phyloP scores from a whole-genome alignment of 2,329 filamentous ascomycete species.

The Clarireedia sp. region DNA sequence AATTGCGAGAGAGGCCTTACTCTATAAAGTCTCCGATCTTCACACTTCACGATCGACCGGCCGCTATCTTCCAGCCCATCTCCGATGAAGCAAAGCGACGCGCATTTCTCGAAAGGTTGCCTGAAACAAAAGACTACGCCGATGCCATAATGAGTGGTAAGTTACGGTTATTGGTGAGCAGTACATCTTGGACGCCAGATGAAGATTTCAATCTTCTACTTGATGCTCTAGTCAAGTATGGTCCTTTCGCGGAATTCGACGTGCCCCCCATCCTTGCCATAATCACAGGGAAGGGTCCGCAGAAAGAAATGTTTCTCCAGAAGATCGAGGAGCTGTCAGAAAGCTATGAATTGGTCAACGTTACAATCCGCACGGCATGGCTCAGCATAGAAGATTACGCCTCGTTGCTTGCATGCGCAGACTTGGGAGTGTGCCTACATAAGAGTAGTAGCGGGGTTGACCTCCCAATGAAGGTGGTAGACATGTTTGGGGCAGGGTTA shows the following conservation, averaged over 20 bases:
- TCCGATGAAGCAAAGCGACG: constrained; percentile 37
- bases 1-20: constrained; percentile 59
- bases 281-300: constrained; percentile 90
- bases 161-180: constrained; percentile 72
- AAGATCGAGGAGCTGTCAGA: constrained; percentile 53
- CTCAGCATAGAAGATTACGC: constrained; percentile 80
- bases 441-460: constrained; percentile 92
- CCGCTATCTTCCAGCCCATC: constrained; percentile 71
- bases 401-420: constrained; percentile 70
- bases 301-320: constrained; percentile 66
- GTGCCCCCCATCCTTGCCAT: constrained; percentile 66
- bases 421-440: constrained; percentile 85
- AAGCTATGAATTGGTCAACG: constrained; percentile 54
- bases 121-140: constrained; percentile 54
- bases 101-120: constrained; percentile 56
- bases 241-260: constrained; percentile 37
- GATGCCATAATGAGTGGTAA: constrained; percentile 49
- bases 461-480: constrained; percentile 97
- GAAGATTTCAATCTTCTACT: constrained; percentile 90
- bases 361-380: constrained; percentile 76
- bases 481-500: constrained; percentile 94
- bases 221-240: constrained; percentile 71
- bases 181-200: constrained; percentile 94
- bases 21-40: constrained; percentile 55
- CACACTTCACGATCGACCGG: constrained; percentile 79